Evolutionary conservation across 176 grass and related monocot genomes (phyloP).

Genomic region (Urochloa ruziziensis): DNA sequence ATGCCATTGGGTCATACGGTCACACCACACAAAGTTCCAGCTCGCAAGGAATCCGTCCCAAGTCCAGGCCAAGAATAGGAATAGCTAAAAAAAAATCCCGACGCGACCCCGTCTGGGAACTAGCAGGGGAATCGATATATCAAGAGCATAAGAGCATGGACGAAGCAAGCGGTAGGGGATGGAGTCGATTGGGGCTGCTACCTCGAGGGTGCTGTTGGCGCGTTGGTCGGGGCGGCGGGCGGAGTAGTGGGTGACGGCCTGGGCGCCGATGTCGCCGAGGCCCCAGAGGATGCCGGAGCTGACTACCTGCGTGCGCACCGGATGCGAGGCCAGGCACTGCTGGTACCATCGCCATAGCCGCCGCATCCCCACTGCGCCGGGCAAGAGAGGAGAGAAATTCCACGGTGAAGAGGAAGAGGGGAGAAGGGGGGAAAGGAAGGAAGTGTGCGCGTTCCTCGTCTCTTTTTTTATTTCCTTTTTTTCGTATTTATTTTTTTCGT

Average conservation of each 20-base stretch:
- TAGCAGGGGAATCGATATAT: background rate
- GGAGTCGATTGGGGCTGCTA: constrained; percentile 27
- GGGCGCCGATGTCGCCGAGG: constrained; percentile 88
- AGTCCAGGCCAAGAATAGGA: background rate
- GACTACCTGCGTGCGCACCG: constrained; percentile 85
- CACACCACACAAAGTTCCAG: constrained; percentile 1
- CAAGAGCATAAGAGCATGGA: background rate
- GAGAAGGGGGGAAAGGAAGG: background rate
- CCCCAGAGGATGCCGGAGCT: constrained; percentile 92
- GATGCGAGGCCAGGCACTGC: constrained; percentile 70
- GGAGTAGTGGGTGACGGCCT: constrained; percentile 70
- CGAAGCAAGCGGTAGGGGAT: background rate
- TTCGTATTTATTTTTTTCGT: background rate
- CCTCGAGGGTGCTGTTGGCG: constrained; percentile 20
- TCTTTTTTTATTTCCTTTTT: background rate
- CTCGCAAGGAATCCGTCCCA: background rate
- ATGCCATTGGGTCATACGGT: constrained; percentile 4
- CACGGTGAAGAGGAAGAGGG: background rate
- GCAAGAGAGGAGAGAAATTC: background rate
- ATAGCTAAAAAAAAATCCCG: background rate
- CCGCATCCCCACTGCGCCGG: constrained; percentile 39
- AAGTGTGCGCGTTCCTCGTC: background rate
- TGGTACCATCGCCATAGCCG: constrained; percentile 92
- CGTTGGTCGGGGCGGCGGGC: constrained; percentile 17
- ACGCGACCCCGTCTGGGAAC: background rate